Percentiles rank a stretch among this genome's conserved stretches.
phyloP scores from a whole-genome alignment of 257 asterid species.

The Phtheirospermum japonicum region DNA sequence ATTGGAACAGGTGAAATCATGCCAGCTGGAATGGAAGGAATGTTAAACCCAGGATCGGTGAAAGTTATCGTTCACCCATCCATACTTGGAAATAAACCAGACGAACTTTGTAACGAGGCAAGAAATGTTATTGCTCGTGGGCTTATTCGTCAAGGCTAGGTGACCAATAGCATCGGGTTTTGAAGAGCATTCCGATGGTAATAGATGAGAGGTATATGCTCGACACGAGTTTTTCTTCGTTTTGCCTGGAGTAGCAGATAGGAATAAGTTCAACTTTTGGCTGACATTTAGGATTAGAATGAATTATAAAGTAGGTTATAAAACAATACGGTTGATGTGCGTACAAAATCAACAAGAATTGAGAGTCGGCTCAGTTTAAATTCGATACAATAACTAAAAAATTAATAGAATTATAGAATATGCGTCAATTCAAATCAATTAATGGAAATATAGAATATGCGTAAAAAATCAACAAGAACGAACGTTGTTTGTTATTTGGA shows the following conservation, averaged over 20 bases:
- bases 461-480: too few species aligned
- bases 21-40: constrained; percentile 88
- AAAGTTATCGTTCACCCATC: constrained; percentile 74
- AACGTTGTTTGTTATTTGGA: too few species aligned
- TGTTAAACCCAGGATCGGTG: constrained; percentile 60
- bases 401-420: too few species aligned
- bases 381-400: too few species aligned
- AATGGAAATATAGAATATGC: too few species aligned
- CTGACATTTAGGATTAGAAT: background rate
- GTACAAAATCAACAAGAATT: too few species aligned
- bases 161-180: constrained; percentile 12
- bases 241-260: background rate
- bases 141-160: constrained; percentile 47
- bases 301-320: background rate
- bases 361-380: too few species aligned
- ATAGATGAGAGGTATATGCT: constrained; percentile 26
- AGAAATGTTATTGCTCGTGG: constrained; percentile 60
- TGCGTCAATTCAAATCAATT: too few species aligned
- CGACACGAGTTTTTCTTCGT: background rate
- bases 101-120: constrained; percentile 62
- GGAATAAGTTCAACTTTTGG: background rate
- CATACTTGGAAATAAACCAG: constrained; percentile 55
- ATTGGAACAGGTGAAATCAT: constrained; percentile 83
- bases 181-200: constrained; percentile 21
- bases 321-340: too few species aligned